Conservation (phyloP, 306 rosid species). For the Trifolium fragiferum region DNA sequence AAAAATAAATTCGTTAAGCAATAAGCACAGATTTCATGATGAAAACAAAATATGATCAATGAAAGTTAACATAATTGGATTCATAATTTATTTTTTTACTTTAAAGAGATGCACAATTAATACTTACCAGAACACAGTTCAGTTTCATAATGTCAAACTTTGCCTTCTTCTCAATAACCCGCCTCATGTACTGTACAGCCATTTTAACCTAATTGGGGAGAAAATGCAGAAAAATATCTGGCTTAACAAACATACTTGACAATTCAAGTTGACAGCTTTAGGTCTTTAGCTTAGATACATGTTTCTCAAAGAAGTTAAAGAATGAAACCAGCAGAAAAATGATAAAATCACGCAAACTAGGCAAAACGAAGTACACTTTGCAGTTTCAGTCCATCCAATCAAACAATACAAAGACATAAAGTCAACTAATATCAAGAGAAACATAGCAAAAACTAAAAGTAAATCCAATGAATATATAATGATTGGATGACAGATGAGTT, state of each 20-base stretch:
- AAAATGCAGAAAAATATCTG: conserved; percentile 32
- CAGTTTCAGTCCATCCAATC: conserved; percentile 17
- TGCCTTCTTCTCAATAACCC: conserved; percentile 92
- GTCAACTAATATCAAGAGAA: background rate
- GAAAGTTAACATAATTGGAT: conserved; percentile 30
- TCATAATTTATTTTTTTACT: background rate
- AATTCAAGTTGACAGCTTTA: conserved; percentile 17
- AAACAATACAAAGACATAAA: conserved; percentile 10
- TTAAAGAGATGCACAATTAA: conserved; percentile 22
- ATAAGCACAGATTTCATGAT: conserved; percentile 22
- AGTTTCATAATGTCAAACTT: conserved; percentile 93
- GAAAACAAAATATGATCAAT: conserved; percentile 29
- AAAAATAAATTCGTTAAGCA: conserved; percentile 25
- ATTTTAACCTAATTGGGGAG: conserved; percentile 76
- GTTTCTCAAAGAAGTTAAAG: background rate
- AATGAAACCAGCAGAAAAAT: conserved; percentile 22
- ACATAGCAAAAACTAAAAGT: conserved; percentile 5
- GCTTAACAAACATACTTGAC: conserved; percentile 22
- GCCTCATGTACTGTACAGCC: conserved; percentile 96
- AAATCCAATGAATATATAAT: background rate
- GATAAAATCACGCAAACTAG: conserved; percentile 30
- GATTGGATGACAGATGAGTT: background rate
- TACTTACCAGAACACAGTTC: conserved; percentile 88
- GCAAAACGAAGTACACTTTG: conserved; percentile 23
- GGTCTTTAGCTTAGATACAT: conserved; percentile 32